phyloP scores from a whole-genome alignment of 495 filamentous ascomycete genomes.

The Beverwykella pulmonaria region DNA sequence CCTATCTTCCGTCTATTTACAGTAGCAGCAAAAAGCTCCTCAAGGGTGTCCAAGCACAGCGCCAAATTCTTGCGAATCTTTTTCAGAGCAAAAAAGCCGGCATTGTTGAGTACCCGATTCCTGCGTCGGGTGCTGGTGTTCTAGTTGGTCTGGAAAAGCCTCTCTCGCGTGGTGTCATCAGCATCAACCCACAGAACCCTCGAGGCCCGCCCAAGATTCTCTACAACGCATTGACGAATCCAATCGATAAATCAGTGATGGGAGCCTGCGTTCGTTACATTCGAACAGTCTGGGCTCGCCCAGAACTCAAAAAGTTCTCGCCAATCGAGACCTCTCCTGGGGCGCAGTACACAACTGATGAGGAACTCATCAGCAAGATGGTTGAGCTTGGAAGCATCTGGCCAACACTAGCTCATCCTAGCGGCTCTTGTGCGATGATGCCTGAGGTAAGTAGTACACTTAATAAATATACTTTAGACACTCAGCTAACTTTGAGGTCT shows the following conservation, averaged over 20 bases:
- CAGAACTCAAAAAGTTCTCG: constrained; percentile 11
- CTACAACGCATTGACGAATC: constrained; percentile 23
- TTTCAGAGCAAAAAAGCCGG: constrained; percentile 10
- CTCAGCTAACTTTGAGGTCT: too few species aligned
- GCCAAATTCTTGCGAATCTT: constrained; percentile 10
- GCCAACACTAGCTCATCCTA: constrained; percentile 21
- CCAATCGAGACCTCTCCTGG: constrained; percentile 24
- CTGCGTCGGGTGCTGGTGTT: background rate
- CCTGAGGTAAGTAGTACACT: constrained; percentile 3
- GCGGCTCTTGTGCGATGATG: constrained; percentile 13
- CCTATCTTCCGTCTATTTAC: constrained; percentile 21
- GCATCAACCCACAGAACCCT: constrained; percentile 21
- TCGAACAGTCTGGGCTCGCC: constrained; percentile 17
- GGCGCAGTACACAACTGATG: constrained; percentile 18
- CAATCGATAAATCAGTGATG: constrained; percentile 20
- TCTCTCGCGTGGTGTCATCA: constrained; percentile 19
- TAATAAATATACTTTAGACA: too few species aligned
- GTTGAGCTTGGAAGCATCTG: constrained; percentile 6
- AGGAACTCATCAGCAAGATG: constrained; percentile 8
- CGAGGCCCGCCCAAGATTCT: constrained; percentile 21
- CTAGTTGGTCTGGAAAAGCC: constrained; percentile 20
- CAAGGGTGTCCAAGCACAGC: constrained; percentile 16
- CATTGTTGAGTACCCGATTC: constrained; percentile 13
- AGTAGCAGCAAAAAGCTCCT: constrained; percentile 22
- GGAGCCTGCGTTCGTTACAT: constrained; percentile 12